Evolutionary conservation across 192 early-diverging fungal genomes (phyloP).

Genomic region (Globomyces pollinis-pini): DNA sequence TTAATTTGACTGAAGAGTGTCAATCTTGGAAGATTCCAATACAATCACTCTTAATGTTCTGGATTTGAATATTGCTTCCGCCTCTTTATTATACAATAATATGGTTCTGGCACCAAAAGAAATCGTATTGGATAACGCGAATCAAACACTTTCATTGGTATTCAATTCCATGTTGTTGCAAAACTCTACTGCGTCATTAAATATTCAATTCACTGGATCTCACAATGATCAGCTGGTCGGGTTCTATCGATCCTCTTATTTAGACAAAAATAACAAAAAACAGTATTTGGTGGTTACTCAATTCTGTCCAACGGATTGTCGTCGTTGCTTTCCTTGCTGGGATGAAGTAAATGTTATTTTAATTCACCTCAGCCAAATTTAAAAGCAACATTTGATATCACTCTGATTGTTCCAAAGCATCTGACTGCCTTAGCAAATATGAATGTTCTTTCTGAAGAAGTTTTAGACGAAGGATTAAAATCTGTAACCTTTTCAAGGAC

Average conservation of each 20-base stretch:
- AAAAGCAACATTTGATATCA: constrained; percentile 85
- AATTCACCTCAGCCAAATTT: constrained; percentile 78
- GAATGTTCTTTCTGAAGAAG: constrained; percentile 55
- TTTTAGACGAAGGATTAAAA: constrained; percentile 45
- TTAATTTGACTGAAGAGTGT: too few species aligned
- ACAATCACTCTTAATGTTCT: too few species aligned
- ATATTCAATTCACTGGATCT: constrained; percentile 39
- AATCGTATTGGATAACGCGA: too few species aligned
- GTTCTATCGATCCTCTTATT: constrained; percentile 82
- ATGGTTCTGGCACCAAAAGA: too few species aligned
- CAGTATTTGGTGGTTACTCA: constrained; percentile 81
- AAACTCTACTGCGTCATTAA: too few species aligned
- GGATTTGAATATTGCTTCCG: too few species aligned
- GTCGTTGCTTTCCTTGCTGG: constrained; percentile 92
- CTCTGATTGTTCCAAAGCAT: constrained; percentile 57
- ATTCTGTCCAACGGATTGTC: constrained; percentile 87
- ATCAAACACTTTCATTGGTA: too few species aligned
- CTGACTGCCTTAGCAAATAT: constrained; percentile 80
- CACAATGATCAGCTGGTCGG: constrained; percentile 81
- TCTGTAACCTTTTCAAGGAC: constrained; percentile 72
- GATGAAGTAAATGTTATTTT: constrained; percentile 80
- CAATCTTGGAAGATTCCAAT: too few species aligned
- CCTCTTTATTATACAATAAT: too few species aligned
- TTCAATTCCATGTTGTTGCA: too few species aligned
- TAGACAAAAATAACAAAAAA: constrained; percentile 36